Percentiles rank a stretch among this genome's conserved stretches.
Evolutionary conservation across 192 early-diverging fungal species (phyloP).

Genomic region (Linderina pennispora): DNA sequence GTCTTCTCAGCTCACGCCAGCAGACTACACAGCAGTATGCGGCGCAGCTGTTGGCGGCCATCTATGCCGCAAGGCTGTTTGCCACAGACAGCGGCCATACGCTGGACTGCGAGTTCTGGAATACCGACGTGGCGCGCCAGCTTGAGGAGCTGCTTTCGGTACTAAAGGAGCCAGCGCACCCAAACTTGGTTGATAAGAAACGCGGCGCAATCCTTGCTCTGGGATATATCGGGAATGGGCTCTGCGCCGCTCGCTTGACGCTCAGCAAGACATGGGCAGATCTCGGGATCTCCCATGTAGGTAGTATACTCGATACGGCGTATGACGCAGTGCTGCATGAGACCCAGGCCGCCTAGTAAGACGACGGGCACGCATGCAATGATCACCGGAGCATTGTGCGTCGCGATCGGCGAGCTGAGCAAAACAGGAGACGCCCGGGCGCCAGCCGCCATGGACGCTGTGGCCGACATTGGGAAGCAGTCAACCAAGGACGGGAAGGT

Average conservation of each 20-base stretch:
- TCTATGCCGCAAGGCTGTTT: slow-evolving; percentile 17
- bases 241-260: slow-evolving; percentile 8
- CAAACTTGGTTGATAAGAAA: slow-evolving; percentile 49
- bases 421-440: background rate
- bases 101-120: slow-evolving; percentile 13
- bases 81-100: background rate
- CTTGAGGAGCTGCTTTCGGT: slow-evolving; percentile 7
- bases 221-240: slow-evolving; percentile 55
- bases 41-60: slow-evolving; percentile 15
- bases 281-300: slow-evolving; percentile 9
- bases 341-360: slow-evolving; percentile 4
- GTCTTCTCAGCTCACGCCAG: slow-evolving; percentile 7
- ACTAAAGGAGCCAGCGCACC: slow-evolving; percentile 3
- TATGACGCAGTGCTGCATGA: background rate
- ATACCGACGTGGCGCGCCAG: slow-evolving; percentile 2
- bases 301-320: background rate
- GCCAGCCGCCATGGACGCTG: slow-evolving; percentile 10
- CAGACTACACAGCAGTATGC: slow-evolving; percentile 14
- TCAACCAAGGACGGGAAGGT: slow-evolving; percentile 72
- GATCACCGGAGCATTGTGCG: slow-evolving; percentile 54
- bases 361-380: slow-evolving; percentile 43
- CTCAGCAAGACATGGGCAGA: slow-evolving; percentile 18
- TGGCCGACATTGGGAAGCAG: slow-evolving; percentile 44
- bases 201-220: slow-evolving; percentile 65
- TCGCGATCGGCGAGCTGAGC: slow-evolving; percentile 68